phyloP scores from a whole-genome alignment of 2,329 filamentous ascomycete genomes.

The Proliferodiscus dingleyae region DNA sequence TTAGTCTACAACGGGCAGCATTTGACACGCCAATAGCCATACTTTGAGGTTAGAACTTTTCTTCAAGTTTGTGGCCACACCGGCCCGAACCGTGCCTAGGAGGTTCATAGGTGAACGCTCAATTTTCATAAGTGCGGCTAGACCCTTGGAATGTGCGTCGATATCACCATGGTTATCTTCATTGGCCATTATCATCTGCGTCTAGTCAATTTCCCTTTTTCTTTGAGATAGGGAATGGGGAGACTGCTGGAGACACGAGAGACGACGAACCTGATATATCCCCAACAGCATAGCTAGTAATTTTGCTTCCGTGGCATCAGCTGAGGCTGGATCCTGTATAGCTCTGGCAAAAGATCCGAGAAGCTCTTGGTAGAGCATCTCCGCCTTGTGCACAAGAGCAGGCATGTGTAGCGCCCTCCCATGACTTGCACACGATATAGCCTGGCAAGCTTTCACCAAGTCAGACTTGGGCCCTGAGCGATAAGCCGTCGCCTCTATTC shows the following conservation, averaged over 20 bases:
- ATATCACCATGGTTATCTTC: slow-evolving; percentile 12
- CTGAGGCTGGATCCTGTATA: slow-evolving; percentile 11
- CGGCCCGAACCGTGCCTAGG: not conserved
- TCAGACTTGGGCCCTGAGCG: slow-evolving; percentile 16
- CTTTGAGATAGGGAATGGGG: too few species aligned
- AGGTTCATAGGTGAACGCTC: slow-evolving; percentile 9
- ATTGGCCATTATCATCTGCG: slow-evolving; percentile 17
- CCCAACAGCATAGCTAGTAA: slow-evolving; percentile 21
- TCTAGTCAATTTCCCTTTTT: too few species aligned
- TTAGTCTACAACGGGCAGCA: too few species aligned
- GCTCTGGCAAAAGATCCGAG: slow-evolving; percentile 14
- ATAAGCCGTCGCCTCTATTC: slow-evolving; percentile 15
- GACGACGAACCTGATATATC: slow-evolving; percentile 18
- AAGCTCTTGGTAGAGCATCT: slow-evolving; percentile 16
- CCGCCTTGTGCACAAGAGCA: slow-evolving; percentile 8
- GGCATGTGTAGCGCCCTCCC: slow-evolving; percentile 18
- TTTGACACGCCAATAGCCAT: too few species aligned
- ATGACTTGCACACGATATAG: slow-evolving; percentile 18
- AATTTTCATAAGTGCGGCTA: slow-evolving; percentile 12
- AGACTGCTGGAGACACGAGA: not conserved
- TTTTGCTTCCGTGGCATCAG: slow-evolving; percentile 10
- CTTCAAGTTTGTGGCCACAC: not conserved
- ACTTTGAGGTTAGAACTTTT: not conserved
- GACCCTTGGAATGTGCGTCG: slow-evolving; percentile 17
- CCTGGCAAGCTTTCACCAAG: slow-evolving; percentile 21